Evolutionary conservation across 2,329 filamentous ascomycete genomes (phyloP).

Genomic region (Akanthomyces dipterigenus): DNA sequence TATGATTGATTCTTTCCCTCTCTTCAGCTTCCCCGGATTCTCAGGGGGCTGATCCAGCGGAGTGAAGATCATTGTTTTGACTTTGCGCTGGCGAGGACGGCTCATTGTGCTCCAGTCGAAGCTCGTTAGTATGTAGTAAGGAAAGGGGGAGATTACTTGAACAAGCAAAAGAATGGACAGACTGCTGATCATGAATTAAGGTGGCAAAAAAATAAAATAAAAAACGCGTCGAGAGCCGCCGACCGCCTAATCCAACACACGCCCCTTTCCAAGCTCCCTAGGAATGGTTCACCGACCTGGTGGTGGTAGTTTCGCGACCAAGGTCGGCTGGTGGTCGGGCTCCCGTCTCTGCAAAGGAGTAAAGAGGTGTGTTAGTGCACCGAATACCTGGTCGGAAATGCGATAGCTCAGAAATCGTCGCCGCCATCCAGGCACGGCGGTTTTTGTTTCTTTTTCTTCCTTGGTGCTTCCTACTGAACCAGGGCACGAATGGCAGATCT

Average conservation of each 20-base stretch:
- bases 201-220: neutral
- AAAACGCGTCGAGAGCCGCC: neutral
- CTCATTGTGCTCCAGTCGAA: neutral
- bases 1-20: neutral
- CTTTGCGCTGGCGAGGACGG: neutral
- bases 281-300: constrained; percentile 2
- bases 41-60: neutral
- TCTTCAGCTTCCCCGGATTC: constrained; percentile 9
- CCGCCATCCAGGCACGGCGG: neutral
- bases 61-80: neutral
- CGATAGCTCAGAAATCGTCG: constrained; percentile 4
- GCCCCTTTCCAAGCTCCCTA: neutral
- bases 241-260: neutral
- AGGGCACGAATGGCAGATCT: constrained; percentile 8
- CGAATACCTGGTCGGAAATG: neutral
- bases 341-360: neutral
- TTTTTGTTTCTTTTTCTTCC: neutral
- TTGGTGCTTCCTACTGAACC: neutral
- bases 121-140: neutral
- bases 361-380: neutral
- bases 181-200: constrained; percentile 1
- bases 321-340: neutral
- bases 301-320: neutral
- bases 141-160: neutral
- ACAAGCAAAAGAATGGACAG: neutral